Evolutionary conservation across 768 basidiomycete genomes (phyloP).

Genomic region (Gymnopilus dilepis): DNA sequence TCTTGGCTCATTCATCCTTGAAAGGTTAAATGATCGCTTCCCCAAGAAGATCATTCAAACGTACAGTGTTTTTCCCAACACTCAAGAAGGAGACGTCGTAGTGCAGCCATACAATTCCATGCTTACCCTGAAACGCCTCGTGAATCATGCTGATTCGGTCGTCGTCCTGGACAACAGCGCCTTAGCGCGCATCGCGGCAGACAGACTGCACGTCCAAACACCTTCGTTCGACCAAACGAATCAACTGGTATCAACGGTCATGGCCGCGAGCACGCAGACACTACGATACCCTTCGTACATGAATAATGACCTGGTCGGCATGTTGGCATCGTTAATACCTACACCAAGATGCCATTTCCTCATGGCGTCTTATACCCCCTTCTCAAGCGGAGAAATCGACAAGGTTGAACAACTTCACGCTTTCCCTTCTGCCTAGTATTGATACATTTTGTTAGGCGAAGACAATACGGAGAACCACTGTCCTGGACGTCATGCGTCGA

Average conservation of each 20-base stretch:
- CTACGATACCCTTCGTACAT: constrained; percentile 97
- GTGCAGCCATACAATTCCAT: constrained; percentile 98
- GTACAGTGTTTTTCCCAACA: constrained; percentile 97
- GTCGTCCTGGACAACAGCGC: constrained; percentile 98
- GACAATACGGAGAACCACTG: constrained; percentile 93
- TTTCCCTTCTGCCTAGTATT: background rate
- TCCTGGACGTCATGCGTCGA: constrained; percentile 98
- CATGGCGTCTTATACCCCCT: constrained; percentile 98
- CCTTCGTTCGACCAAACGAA: constrained; percentile 92
- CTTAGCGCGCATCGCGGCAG: constrained; percentile 89
- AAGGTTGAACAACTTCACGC: constrained; percentile 60
- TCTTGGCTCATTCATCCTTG: constrained; percentile 96
- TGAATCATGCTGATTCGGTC: constrained; percentile 96
- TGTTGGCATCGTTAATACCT: constrained; percentile 95
- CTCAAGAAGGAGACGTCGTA: constrained; percentile 93
- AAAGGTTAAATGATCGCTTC: constrained; percentile 95
- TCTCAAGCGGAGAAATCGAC: constrained; percentile 96
- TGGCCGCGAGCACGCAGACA: constrained; percentile 97
- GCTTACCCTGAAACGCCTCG: constrained; percentile 89
- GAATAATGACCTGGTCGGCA: constrained; percentile 99
- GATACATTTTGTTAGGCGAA: constrained; percentile 66
- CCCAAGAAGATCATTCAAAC: constrained; percentile 99
- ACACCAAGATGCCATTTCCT: constrained; percentile 98
- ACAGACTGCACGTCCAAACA: constrained; percentile 86
- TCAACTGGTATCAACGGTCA: constrained; percentile 93